Percentiles rank a stretch among this genome's conserved stretches.
Evolutionary conservation across 2,329 filamentous ascomycete genomes (phyloP).

Genomic region (Pyricularia sp.): DNA sequence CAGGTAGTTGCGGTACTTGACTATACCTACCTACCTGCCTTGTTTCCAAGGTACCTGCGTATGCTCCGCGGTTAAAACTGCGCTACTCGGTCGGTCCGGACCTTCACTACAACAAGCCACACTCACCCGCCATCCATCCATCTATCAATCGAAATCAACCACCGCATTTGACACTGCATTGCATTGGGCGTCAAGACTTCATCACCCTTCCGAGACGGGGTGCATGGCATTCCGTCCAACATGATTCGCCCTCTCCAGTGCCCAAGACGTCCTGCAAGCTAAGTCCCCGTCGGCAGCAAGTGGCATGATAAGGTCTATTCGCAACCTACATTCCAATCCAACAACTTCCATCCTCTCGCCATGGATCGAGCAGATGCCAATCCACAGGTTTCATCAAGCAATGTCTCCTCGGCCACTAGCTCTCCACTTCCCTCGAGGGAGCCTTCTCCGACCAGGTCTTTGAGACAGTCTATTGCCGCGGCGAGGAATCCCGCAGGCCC

Average conservation of each 20-base stretch:
- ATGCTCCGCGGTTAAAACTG: background rate
- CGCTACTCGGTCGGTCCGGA: background rate
- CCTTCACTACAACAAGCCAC: background rate
- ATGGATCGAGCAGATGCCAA: constrained; percentile 2
- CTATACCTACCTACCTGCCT: background rate
- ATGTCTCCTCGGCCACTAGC: constrained; percentile 15
- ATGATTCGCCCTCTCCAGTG: background rate
- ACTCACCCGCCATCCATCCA: background rate
- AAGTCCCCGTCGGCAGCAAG: background rate
- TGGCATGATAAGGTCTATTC: background rate
- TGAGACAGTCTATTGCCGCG: constrained; percentile 19
- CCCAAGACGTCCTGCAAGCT: constrained; percentile 1
- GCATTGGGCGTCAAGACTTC: background rate
- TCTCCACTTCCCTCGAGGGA: constrained; percentile 30
- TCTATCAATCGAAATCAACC: background rate
- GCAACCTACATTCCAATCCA: background rate
- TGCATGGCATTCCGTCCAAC: constrained; percentile 4
- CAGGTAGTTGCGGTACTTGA: background rate
- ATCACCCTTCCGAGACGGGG: background rate
- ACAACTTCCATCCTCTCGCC: background rate
- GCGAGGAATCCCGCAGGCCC: constrained; percentile 19
- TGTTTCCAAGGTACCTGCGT: background rate
- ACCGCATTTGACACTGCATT: background rate
- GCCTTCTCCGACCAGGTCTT: constrained; percentile 33
- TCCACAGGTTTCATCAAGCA: background rate